Percentiles rank a stretch among this genome's conserved stretches.
These are phyloP conservation scores for Phaffia rhodozyma DNA, from an alignment of 1,284 basidiomycete species.

Conservation along the genomic window DNA sequence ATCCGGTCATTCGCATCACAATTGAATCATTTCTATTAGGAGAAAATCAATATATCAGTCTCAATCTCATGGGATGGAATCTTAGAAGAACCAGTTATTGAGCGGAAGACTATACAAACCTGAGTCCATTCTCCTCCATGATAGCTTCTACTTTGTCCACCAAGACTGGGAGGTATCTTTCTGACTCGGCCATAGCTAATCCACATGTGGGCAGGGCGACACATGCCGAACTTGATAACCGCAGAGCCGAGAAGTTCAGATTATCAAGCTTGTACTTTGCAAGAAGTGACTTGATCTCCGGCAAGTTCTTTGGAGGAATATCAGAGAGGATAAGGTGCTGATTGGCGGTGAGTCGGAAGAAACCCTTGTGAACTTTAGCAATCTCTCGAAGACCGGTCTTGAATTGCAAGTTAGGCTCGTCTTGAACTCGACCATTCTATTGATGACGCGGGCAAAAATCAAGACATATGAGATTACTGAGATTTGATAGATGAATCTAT, in stretches of 20 bases:
- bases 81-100: no score
- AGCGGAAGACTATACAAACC: no score
- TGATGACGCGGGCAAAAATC: background rate
- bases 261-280: conserved; percentile 87
- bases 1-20: conserved; percentile 96
- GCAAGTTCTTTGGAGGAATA: conserved; percentile 58
- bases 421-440: conserved; percentile 81
- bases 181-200: conserved; percentile 90
- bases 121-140: conserved; percentile 78
- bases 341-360: conserved; percentile 85
- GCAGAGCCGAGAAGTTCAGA: conserved; percentile 62
- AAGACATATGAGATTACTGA: background rate
- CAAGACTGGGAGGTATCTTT: conserved; percentile 87
- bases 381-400: conserved; percentile 88
- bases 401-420: conserved; percentile 76
- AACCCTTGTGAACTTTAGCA: conserved; percentile 84
- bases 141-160: conserved; percentile 93
- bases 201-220: conserved; percentile 97
- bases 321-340: conserved; percentile 89
- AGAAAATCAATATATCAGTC: no score
- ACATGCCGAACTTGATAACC: conserved; percentile 81
- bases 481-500: background rate
- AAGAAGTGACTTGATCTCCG: conserved; percentile 65
- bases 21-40: conserved; percentile 68
- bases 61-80: no score